A percentile compares a stretch with the other conserved stretches of the same genome.
These are phyloP conservation scores for Pyrenophora graminea DNA, from an alignment of 2,329 filamentous ascomycete species.

Conservation along the genomic window DNA sequence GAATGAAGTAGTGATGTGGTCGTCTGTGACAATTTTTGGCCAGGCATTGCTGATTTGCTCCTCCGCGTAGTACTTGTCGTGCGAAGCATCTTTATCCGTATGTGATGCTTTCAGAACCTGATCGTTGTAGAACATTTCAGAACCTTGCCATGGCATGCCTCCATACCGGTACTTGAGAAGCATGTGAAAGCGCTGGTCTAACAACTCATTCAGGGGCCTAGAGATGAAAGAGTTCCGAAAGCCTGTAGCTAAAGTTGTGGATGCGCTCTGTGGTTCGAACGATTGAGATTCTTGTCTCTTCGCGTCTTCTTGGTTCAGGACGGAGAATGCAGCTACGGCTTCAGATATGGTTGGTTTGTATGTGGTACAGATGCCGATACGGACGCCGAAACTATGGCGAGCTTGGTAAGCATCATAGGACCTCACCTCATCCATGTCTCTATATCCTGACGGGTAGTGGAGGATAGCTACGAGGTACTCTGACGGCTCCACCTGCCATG, in stretches of 20 bases:
- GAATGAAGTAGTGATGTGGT: constrained; percentile 52
- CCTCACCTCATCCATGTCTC: constrained; percentile 59
- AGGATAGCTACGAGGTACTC: constrained; percentile 78
- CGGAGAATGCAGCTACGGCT: constrained; percentile 58
- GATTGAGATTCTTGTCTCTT: constrained; percentile 26
- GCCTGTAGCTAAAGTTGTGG: constrained; percentile 21
- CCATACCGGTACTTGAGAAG: constrained; percentile 64
- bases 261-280: constrained; percentile 20
- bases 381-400: constrained; percentile 58
- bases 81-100: constrained; percentile 36
- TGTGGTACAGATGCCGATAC: constrained; percentile 69
- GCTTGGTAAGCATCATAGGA: constrained; percentile 44
- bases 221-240: constrained; percentile 71
- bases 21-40: constrained; percentile 54
- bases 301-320: constrained; percentile 41
- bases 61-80: constrained; percentile 47
- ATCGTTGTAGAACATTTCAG: constrained; percentile 62
- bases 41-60: constrained; percentile 43
- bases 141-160: constrained; percentile 68
- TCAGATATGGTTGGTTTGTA: constrained; percentile 71
- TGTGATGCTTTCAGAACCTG: constrained; percentile 44
- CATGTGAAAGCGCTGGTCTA: constrained; percentile 67
- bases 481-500: constrained; percentile 70
- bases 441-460: constrained; percentile 66
- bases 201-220: constrained; percentile 68